Conservation (phyloP, 257 asterid genomes). For the Cynanchum wilfordii region DNA sequence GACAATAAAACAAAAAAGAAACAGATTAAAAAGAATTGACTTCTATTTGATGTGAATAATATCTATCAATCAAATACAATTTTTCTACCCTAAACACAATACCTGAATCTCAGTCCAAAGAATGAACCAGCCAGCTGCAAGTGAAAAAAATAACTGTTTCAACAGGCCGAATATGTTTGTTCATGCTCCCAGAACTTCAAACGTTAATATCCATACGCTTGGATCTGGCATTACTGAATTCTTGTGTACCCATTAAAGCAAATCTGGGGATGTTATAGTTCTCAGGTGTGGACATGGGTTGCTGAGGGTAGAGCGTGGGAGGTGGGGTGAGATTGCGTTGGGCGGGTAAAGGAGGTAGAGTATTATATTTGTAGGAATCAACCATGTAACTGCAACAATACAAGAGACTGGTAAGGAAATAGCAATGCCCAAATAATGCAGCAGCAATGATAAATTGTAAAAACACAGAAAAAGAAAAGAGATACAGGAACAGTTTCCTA, state of each 20-base stretch:
- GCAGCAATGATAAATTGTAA: neutral
- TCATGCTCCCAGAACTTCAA: constrained; percentile 21
- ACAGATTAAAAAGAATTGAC: constrained; percentile 10
- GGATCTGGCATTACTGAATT: constrained; percentile 43
- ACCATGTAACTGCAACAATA: constrained; percentile 39
- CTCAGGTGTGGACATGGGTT: constrained; percentile 90
- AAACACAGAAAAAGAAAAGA: neutral
- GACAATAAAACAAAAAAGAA: neutral
- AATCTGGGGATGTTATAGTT: constrained; percentile 67
- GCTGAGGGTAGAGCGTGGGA: constrained; percentile 95
- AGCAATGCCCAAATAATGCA: neutral
- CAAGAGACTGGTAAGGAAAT: neutral
- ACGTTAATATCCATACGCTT: constrained; percentile 84
- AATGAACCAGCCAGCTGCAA: constrained; percentile 7
- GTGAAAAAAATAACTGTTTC: neutral
- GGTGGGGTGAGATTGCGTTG: constrained; percentile 93
- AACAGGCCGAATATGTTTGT: constrained; percentile 3
- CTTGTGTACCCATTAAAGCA: constrained; percentile 41
- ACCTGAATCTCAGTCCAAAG: constrained; percentile 9
- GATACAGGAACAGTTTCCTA: neutral
- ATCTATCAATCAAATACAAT: neutral
- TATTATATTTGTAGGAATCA: constrained; percentile 65
- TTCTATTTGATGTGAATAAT: neutral
- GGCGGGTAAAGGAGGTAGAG: constrained; percentile 91
- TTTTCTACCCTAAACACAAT: neutral